Conservation (phyloP, 805 yeast genomes). For the Wickerhamiella parazyma region DNA sequence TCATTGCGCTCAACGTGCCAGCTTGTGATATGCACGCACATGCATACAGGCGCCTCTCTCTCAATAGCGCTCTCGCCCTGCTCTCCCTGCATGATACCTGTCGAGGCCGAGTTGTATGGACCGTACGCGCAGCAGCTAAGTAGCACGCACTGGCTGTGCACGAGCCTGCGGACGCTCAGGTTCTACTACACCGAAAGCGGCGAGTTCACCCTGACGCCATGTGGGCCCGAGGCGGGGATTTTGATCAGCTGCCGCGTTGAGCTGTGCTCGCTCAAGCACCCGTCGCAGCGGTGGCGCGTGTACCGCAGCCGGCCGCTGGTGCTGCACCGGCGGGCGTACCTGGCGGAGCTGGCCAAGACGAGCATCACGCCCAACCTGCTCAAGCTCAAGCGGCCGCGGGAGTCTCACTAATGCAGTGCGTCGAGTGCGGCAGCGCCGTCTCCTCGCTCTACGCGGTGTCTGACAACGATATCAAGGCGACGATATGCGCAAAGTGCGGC, state of each 20-base stretch:
- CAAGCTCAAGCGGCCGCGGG: neutral
- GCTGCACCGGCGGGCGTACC: neutral
- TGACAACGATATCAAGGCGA: slow-evolving; percentile 60
- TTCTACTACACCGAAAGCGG: neutral
- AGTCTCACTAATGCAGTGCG: slow-evolving; percentile 60
- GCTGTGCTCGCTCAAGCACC: neutral
- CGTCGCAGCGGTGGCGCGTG: neutral
- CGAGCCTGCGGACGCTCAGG: neutral
- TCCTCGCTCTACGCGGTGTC: slow-evolving; percentile 55
- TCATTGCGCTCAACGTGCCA: too few relatives aligned
- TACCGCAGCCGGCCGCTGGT: neutral
- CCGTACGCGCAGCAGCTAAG: neutral
- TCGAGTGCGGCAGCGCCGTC: slow-evolving; percentile 66
- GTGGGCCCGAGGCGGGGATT: neutral
- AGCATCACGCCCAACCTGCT: neutral
- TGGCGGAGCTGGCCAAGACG: neutral
- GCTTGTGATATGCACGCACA: too few relatives aligned
- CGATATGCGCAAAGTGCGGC: slow-evolving; percentile 61
- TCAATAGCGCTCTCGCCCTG: too few relatives aligned
- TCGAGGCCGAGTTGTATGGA: neutral
- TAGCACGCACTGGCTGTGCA: neutral
- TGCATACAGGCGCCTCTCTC: too few relatives aligned
- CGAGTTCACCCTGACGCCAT: neutral
- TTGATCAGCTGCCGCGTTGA: neutral
- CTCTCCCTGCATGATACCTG: neutral